These are phyloP conservation scores for Melanogaster broomeanus DNA, from an alignment of 768 basidiomycete species.

Conservation along the genomic window DNA sequence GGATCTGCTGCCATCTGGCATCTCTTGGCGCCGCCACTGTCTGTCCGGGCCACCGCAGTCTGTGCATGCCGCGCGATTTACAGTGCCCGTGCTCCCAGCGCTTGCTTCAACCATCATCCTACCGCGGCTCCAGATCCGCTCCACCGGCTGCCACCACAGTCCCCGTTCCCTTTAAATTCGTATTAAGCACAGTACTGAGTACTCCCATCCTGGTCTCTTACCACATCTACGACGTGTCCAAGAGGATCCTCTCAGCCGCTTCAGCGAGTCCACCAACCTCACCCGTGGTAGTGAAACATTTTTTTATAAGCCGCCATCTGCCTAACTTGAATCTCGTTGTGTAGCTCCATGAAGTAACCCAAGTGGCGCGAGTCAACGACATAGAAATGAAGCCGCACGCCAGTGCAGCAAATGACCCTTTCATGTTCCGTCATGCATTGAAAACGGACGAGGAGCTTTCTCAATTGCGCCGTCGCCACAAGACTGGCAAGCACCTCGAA, in stretches of 20 bases:
- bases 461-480: slow-evolving; percentile 57
- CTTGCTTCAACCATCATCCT: no score
- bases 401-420: slow-evolving; percentile 57
- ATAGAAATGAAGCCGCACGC: slow-evolving; percentile 44
- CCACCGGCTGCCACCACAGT: no score
- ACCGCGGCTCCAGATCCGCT: no score
- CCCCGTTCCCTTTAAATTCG: not conserved
- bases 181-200: no score
- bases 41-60: no score
- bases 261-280: slow-evolving; percentile 2
- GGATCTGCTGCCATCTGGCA: no score
- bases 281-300: slow-evolving; percentile 9
- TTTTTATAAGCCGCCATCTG: not conserved
- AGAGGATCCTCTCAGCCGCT: not conserved
- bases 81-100: no score
- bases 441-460: slow-evolving; percentile 63
- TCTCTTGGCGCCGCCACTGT: no score
- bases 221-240: not conserved
- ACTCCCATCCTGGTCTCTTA: not conserved
- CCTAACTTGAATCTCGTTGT: not conserved
- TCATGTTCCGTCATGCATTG: slow-evolving; percentile 59
- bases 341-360: not conserved
- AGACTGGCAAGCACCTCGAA: slow-evolving; percentile 62
- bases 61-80: no score
- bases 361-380: slow-evolving; percentile 9